Percentiles rank a stretch among this genome's conserved stretches.
Evolutionary conservation across 2,329 filamentous ascomycete species (phyloP).

Genomic region (Cladophialophora bantiana): DNA sequence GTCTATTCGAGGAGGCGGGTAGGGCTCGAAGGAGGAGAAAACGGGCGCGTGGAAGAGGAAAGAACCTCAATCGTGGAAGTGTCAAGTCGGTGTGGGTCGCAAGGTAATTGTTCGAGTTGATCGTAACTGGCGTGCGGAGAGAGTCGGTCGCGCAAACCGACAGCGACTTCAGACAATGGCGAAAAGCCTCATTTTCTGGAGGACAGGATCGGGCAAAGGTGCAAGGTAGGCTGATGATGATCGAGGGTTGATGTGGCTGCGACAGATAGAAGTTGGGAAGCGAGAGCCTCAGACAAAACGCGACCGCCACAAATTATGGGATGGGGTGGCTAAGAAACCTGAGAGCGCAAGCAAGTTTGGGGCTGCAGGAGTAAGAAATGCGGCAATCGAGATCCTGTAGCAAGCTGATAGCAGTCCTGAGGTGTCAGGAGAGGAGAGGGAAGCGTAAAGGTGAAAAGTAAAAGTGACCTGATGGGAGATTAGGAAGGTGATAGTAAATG

Average conservation of each 20-base stretch:
- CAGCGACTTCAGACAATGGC: constrained; percentile 35
- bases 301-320: constrained; percentile 37
- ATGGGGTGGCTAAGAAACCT: constrained; percentile 24
- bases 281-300: constrained; percentile 33
- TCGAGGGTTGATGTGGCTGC: constrained; percentile 14
- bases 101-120: constrained; percentile 21
- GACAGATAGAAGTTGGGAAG: constrained; percentile 22
- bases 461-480: constrained; percentile 15
- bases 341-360: constrained; percentile 25
- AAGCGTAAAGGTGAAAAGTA: constrained; percentile 1
- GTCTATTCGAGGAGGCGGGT: constrained; percentile 5
- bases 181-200: constrained; percentile 34
- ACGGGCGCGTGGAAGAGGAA: constrained; percentile 18
- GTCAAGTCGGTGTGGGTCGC: constrained; percentile 29
- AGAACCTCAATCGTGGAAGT: constrained; percentile 19
- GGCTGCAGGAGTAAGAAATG: constrained; percentile 17
- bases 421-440: neutral
- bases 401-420: constrained; percentile 5
- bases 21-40: neutral
- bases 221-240: neutral
- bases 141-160: constrained; percentile 39
- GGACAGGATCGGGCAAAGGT: constrained; percentile 10
- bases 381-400: constrained; percentile 1
- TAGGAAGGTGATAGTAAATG: constrained; percentile 18
- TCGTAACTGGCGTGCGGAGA: constrained; percentile 32